Conservation (phyloP, 495 filamentous ascomycete genomes). For the Penicillium silybi region DNA sequence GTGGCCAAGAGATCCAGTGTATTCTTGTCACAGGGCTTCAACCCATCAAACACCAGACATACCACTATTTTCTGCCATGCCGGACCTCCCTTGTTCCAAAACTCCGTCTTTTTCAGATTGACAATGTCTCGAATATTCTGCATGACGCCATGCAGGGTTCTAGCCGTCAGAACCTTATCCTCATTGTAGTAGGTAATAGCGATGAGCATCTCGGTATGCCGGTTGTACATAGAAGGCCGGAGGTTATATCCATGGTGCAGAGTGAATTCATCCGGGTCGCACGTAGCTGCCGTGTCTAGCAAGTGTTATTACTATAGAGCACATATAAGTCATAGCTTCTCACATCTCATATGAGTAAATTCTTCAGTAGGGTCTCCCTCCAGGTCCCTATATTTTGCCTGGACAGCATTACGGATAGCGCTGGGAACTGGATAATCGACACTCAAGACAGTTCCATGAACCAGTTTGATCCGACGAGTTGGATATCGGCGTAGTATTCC, state of each 20-base stretch:
- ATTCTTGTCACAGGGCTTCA: conserved; percentile 92
- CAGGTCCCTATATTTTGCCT: conserved; percentile 80
- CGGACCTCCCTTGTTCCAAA: conserved; percentile 97
- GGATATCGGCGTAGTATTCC: conserved; percentile 63
- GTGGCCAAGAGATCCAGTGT: conserved; percentile 89
- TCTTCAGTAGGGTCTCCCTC: conserved; percentile 81
- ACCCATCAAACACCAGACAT: conserved; percentile 90
- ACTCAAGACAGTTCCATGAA: conserved; percentile 88
- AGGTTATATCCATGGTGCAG: conserved; percentile 97
- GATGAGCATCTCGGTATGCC: conserved; percentile 91
- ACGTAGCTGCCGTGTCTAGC: conserved; percentile 89
- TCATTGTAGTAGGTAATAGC: conserved; percentile 98
- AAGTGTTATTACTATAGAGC: neutral
- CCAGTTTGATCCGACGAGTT: conserved; percentile 91
- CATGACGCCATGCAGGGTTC: conserved; percentile 94
- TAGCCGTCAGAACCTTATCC: conserved; percentile 85
- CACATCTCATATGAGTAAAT: conserved; percentile 92
- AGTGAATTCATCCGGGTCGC: conserved; percentile 96
- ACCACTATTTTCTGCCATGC: conserved; percentile 99
- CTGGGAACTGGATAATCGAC: conserved; percentile 94
- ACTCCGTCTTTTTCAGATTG: conserved; percentile 95
- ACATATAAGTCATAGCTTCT: conserved; percentile 9
- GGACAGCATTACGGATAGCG: conserved; percentile 91
- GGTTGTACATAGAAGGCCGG: conserved; percentile 95
- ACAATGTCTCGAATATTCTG: conserved; percentile 96